Conservation (phyloP, 768 basidiomycete species). For the Inosperma sp. region DNA sequence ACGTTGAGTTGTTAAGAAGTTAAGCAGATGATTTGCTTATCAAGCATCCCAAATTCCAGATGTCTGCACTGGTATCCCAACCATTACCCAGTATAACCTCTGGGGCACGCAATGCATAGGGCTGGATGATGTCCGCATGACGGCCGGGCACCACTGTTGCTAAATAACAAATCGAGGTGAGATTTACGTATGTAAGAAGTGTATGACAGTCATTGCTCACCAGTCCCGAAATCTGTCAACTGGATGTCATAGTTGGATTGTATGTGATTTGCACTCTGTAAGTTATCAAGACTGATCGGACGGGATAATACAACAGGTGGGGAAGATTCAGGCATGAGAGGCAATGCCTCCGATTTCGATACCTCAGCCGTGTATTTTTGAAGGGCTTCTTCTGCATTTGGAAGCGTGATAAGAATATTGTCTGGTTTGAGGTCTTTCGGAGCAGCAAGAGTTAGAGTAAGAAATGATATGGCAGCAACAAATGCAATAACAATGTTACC, state of each 20-base stretch:
- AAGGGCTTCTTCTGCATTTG: neutral
- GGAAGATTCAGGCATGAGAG: neutral
- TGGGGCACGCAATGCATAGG: conserved; percentile 25
- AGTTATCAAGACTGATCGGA: neutral
- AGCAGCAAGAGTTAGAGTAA: neutral
- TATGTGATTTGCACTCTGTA: neutral
- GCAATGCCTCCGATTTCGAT: neutral
- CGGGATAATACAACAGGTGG: neutral
- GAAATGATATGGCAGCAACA: neutral
- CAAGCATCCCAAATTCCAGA: conserved; percentile 32
- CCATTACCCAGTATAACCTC: conserved; percentile 24
- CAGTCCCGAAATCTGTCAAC: conserved; percentile 15
- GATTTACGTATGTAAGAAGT: neutral
- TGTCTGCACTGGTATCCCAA: conserved; percentile 26
- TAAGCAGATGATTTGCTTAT: conserved; percentile 10
- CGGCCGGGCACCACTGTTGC: conserved; percentile 8
- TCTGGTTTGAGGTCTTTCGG: conserved; percentile 18
- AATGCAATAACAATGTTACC: conserved; percentile 22
- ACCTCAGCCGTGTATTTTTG: neutral
- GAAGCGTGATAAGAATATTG: conserved; percentile 15
- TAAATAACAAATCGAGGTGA: conserved; percentile 1
- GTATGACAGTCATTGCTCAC: conserved; percentile 3
- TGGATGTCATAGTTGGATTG: conserved; percentile 5
- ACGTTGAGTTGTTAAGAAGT: neutral
- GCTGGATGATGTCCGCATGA: conserved; percentile 19